Percentiles rank a stretch among this genome's conserved stretches.
Evolutionary conservation across 805 yeast genomes (phyloP).

Genomic region (Lachancea waltii): DNA sequence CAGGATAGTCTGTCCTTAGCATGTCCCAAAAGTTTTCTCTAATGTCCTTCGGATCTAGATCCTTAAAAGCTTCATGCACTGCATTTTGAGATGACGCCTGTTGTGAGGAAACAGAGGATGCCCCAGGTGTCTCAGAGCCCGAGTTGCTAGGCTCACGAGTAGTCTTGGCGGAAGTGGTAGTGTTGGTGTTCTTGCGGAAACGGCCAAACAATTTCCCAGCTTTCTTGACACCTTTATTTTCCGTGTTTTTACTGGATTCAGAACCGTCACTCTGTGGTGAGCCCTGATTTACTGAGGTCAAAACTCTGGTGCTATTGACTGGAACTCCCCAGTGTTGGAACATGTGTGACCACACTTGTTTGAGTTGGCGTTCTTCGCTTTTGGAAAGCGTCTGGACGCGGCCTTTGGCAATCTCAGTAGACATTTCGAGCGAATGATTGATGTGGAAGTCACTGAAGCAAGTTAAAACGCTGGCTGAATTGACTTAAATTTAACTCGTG

Average conservation of each 20-base stretch:
- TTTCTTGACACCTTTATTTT: constrained; percentile 7
- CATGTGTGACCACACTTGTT: constrained; percentile 65
- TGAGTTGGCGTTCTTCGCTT: constrained; percentile 57
- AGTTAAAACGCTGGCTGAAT: too few relatives aligned
- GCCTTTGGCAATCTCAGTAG: constrained; percentile 31
- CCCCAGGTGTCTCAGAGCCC: constrained; percentile 19
- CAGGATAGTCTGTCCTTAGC: constrained; percentile 74
- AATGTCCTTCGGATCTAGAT: constrained; percentile 45
- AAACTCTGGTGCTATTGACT: constrained; percentile 28
- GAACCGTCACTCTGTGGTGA: not conserved
- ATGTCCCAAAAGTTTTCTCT: constrained; percentile 51
- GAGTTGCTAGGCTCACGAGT: constrained; percentile 7
- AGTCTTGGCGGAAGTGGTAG: constrained; percentile 4
- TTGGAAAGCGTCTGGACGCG: constrained; percentile 40
- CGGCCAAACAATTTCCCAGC: constrained; percentile 13
- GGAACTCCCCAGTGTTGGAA: constrained; percentile 53
- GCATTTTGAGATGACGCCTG: constrained; percentile 31
- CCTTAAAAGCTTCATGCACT: constrained; percentile 45
- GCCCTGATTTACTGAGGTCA: constrained; percentile 3
- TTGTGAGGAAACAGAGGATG: constrained; percentile 30
- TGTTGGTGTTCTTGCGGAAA: constrained; percentile 7
- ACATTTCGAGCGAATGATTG: too few relatives aligned
- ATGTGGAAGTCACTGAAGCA: too few relatives aligned
- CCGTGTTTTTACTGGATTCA: not conserved
- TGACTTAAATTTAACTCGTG: too few relatives aligned